These are phyloP conservation scores for Ophiostoma triangulosporum DNA, from an alignment of 2,329 filamentous ascomycete species.

Conservation along the genomic window DNA sequence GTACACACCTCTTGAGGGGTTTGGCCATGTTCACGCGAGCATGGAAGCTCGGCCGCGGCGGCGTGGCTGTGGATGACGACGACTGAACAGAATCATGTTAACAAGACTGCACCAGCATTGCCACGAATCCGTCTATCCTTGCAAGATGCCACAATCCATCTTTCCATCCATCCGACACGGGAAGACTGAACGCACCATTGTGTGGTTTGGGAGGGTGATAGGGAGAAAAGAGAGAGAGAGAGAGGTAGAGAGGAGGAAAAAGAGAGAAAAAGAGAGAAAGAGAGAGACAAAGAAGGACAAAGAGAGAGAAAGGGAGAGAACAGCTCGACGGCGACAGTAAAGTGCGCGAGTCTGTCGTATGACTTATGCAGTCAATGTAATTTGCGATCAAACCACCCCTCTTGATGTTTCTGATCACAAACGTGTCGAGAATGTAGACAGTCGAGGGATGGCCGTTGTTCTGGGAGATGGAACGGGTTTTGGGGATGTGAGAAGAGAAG, in stretches of 20 bases:
- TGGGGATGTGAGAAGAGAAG: neutral
- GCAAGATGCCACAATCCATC: neutral
- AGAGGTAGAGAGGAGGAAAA: neutral
- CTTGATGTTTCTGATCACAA: neutral
- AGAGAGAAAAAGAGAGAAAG: neutral
- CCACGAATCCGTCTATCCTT: neutral
- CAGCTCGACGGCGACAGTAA: constrained; percentile 8
- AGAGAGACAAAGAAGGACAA: neutral
- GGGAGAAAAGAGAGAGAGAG: neutral
- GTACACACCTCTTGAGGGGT: constrained; percentile 66
- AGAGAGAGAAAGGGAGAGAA: neutral
- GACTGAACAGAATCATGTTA: constrained; percentile 29
- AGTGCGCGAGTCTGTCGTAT: constrained; percentile 7
- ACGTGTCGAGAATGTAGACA: neutral
- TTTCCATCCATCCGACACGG: neutral
- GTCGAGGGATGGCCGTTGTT: neutral
- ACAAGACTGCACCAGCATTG: constrained; percentile 1
- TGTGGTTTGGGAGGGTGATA: neutral
- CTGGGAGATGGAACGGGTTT: neutral
- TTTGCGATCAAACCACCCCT: constrained; percentile 5
- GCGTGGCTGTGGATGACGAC: constrained; percentile 56
- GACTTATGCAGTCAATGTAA: neutral
- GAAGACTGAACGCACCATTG: constrained; percentile 4
- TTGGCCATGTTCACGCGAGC: constrained; percentile 71
- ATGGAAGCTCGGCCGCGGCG: constrained; percentile 62